Base-by-base conservation (phyloP, 768 basidiomycete genomes). In the Kwoniella sp. region DNA sequence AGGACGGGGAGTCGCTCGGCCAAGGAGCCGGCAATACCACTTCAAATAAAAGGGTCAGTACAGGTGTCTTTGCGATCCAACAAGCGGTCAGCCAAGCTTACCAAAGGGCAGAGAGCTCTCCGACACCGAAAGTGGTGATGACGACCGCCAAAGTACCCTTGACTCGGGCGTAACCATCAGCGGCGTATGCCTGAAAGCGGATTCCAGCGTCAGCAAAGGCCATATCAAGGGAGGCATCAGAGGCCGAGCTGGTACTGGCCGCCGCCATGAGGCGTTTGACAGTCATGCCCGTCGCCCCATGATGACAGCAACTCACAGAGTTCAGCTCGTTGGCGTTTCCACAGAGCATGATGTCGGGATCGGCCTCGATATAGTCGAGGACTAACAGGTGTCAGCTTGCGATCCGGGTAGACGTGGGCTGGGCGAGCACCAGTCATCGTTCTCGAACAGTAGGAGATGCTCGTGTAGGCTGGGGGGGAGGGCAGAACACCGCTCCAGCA, bases 111-210 rank as follows among this genome's bases (percentile, higher is more conserved):
- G 85, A 87, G 37, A 93, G 76, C 71, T 95, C 91, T 14, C 91
- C 91, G n/a, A 95, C 91, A 48, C 91, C 91, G 59, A 91, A 93
- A 2, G 78, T 95, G 10, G 91, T 93, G 27, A 69, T 58, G 28
- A 60, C 81, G 79, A 65, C 73, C 3, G 65, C 63, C 39, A 71
- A 60, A 29, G 43, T 56, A 36, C 84, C 82, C 60, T 89, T 92
- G 46, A 91, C 83, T 51, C 92, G 81, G 17, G 91, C 88, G 72
- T 93, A 93, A 10, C 91, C 91, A 66, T 92, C 90, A 0, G 88
- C 88, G 14, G 91, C 91, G 73, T 95, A 95, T 0, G 88, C 80
- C 57, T 59, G 25, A n/a, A n/a, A n/a, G n/a, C n/a, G n/a, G n/a
- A n/a, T n/a, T n/a, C 12, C 29, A 11, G 42, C 31, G n/a, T 23